A percentile compares a stretch with the other conserved stretches of the same genome.
These are phyloP conservation scores for Claviceps purpurea DNA, from an alignment of 2,329 filamentous ascomycete species.

Conservation along the genomic window DNA sequence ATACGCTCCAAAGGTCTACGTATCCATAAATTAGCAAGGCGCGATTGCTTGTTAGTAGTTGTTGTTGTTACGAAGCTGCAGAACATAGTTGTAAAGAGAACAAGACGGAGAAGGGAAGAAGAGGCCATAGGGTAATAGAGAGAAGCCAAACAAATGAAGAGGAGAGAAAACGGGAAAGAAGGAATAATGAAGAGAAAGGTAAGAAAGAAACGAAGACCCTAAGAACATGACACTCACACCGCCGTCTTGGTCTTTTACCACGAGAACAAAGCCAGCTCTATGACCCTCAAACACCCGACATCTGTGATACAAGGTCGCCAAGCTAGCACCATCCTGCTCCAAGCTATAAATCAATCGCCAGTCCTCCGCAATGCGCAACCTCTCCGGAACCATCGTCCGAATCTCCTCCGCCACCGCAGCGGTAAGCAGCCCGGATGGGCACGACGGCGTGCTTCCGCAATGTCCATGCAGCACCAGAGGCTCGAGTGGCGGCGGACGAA, in stretches of 20 bases:
- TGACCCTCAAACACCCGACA: conserved; percentile 53
- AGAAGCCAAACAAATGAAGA: not conserved
- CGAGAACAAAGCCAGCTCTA: conserved; percentile 79
- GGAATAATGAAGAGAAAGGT: not conserved
- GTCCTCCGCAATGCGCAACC: conserved; percentile 73
- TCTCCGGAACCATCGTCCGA: conserved; percentile 70
- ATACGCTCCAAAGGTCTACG: conserved; percentile 77
- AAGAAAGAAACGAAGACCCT: no score
- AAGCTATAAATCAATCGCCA: conserved; percentile 84
- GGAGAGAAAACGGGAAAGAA: not conserved
- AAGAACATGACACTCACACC: conserved; percentile 40
- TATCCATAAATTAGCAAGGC: not conserved
- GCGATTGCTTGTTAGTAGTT: not conserved
- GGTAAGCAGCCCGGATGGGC: conserved; percentile 53
- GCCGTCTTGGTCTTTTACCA: conserved; percentile 64
- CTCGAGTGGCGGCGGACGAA: conserved; percentile 79
- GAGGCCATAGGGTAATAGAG: not conserved
- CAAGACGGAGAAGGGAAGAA: not conserved
- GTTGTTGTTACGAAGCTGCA: not conserved
- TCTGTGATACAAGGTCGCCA: conserved; percentile 74
- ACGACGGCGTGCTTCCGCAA: conserved; percentile 41
- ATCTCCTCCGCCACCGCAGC: conserved; percentile 80
- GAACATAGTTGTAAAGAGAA: not conserved
- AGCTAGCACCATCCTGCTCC: conserved; percentile 79
- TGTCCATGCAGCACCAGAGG: conserved; percentile 61